phyloP scores from a whole-genome alignment of 75 land plant species.

The Pinus taeda region DNA sequence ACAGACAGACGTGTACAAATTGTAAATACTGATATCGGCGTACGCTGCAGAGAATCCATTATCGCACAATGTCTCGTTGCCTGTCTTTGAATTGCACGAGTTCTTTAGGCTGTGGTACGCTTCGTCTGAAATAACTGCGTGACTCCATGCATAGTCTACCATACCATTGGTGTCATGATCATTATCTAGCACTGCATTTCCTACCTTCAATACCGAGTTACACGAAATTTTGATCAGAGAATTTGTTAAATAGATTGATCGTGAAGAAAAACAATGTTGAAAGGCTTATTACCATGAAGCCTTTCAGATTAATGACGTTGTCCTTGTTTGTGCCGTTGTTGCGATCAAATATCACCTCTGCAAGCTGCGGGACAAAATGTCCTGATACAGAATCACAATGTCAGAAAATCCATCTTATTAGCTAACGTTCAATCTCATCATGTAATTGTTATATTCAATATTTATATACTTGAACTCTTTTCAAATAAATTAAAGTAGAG shows the following conservation, averaged over 20 bases:
- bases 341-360: slow-evolving; percentile 45
- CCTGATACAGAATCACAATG: slow-evolving; percentile 20
- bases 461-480: too few species aligned
- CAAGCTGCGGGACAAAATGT: slow-evolving; percentile 76
- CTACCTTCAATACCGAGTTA: slow-evolving; percentile 39
- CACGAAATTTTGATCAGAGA: too few species aligned
- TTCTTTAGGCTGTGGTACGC: too few species aligned
- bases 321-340: slow-evolving; percentile 33
- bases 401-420: too few species aligned
- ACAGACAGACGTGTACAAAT: neutral
- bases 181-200: slow-evolving; percentile 73
- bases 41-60: neutral
- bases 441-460: too few species aligned
- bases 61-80: neutral
- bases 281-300: slow-evolving; percentile 56
- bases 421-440: neutral
- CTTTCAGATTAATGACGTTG: slow-evolving; percentile 70
- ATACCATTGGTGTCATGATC: slow-evolving; percentile 48
- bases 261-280: too few species aligned
- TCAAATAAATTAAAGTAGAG: too few species aligned
- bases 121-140: too few species aligned
- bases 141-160: slow-evolving; percentile 56
- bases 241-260: too few species aligned
- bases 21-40: too few species aligned
- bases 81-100: too few species aligned